These are phyloP conservation scores for Penicillium sp. DNA, from an alignment of 2,329 filamentous ascomycete genomes.

Conservation along the genomic window DNA sequence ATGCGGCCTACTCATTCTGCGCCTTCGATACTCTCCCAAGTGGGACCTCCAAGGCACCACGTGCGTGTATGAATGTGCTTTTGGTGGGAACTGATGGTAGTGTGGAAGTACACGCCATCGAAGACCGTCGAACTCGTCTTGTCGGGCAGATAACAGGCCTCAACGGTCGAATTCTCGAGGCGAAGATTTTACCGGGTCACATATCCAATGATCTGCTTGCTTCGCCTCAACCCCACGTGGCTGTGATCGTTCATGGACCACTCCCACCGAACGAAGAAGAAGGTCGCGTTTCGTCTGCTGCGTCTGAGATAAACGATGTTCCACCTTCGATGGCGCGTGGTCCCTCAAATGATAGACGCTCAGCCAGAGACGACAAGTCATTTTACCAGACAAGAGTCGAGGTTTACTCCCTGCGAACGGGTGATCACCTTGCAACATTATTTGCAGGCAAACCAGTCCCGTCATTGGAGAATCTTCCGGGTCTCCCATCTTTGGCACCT, in stretches of 20 bases:
- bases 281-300: constrained; percentile 31
- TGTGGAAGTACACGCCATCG: constrained; percentile 71
- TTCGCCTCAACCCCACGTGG: constrained; percentile 69
- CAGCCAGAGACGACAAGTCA: constrained; percentile 28
- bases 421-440: constrained; percentile 68
- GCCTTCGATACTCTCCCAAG: constrained; percentile 69
- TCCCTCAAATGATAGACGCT: constrained; percentile 20
- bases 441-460: constrained; percentile 66
- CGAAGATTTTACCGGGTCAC: constrained; percentile 76
- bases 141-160: constrained; percentile 72
- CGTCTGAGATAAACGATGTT: constrained; percentile 37
- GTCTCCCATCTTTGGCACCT: constrained; percentile 65
- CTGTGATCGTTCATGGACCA: constrained; percentile 76
- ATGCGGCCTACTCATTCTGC: constrained; percentile 71
- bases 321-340: constrained; percentile 27
- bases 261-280: constrained; percentile 53
- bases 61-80: constrained; percentile 60
- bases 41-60: constrained; percentile 43
- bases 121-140: constrained; percentile 68
- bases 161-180: constrained; percentile 74
- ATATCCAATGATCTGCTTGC: constrained; percentile 52
- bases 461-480: constrained; percentile 58
- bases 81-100: constrained; percentile 78
- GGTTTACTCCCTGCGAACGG: constrained; percentile 79
- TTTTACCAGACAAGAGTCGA: constrained; percentile 83